Evolutionary conservation across 805 yeast species (phyloP), one percentile per base, ranked within the genome.

Genomic region (Schwanniomyces polymorphus): DNA sequence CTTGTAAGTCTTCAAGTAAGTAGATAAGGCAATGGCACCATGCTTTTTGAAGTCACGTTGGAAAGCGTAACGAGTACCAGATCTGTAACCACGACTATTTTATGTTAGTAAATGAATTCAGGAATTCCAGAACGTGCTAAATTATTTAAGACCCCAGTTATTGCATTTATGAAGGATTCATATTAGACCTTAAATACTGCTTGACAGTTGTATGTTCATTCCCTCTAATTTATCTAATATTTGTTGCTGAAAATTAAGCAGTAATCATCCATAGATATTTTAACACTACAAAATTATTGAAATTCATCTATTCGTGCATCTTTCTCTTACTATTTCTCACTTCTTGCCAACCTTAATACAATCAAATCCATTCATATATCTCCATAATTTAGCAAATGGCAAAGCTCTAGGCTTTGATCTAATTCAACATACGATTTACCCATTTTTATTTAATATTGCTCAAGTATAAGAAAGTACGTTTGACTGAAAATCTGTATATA

Each of bases 61-160:
- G 95, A 94, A 94, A 83, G 95, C 95, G 92, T 94, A 94, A 82
- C 99, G 96, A 82, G 99, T 92, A 83, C 99, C 94, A 70, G 97
- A 91, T 91, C 99, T 91, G 86, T 90, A 91, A 87, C 99, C 99
- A 83, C 90, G 97, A 46, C 46, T 47, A 40, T 37, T 41, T 38
- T 38, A 31, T 28, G 51, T 48, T 48, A 48, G 51, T 48, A 31
- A 14, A 31, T 7, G 10, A 16, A 31, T 31, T 31, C n/a, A 7
- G 34, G 34, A 16, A 16, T 14, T 14, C 3, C 9, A 14, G 29
- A 27, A 14, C 9, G 10, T 31, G 35, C 35, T 31, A 14, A 14
- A 16, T 31, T 31, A 31, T 31, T 31, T 14, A 16, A 31, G 35
- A 31, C 35, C 35, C 7, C 4, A 27, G 29, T 10, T 11, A 27